phyloP scores from a whole-genome alignment of 2,329 filamentous ascomycete species.

The Epichloe brachyelytri region DNA sequence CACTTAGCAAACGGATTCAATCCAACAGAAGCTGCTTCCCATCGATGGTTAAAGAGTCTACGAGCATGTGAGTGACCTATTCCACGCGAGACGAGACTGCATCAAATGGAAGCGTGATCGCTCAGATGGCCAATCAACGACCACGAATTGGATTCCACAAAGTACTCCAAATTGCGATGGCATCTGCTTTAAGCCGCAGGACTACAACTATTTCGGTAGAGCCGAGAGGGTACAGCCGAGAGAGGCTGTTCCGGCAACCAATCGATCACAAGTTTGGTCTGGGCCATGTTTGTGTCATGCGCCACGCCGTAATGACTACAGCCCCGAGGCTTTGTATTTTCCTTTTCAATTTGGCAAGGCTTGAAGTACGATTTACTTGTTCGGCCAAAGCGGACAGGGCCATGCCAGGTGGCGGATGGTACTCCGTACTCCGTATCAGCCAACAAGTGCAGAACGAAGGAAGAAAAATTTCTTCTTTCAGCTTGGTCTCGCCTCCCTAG shows the following conservation, averaged over 20 bases:
- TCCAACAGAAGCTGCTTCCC: no score
- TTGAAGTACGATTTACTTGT: background rate
- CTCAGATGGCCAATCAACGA: background rate
- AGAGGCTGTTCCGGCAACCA: background rate
- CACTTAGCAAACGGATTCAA: no score
- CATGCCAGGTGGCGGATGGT: no score
- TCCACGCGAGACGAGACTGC: background rate
- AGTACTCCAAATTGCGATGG: background rate
- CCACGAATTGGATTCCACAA: background rate
- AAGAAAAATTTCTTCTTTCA: background rate
- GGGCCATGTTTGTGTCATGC: background rate
- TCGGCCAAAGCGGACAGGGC: background rate
- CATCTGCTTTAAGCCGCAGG: background rate
- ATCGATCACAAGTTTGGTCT: background rate
- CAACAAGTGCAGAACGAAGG: background rate
- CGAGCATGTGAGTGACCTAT: no score
- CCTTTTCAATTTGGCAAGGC: background rate
- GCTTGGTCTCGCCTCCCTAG: no score
- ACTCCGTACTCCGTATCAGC: no score
- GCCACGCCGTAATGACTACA: background rate
- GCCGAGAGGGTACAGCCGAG: slow-evolving; percentile 1
- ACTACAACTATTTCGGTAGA: background rate
- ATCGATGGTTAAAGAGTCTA: no score
- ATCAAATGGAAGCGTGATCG: no score
- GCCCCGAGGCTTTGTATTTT: background rate